phyloP scores from a whole-genome alignment of 2,329 filamentous ascomycete species.

The Acephala macrosclerotiorum region DNA sequence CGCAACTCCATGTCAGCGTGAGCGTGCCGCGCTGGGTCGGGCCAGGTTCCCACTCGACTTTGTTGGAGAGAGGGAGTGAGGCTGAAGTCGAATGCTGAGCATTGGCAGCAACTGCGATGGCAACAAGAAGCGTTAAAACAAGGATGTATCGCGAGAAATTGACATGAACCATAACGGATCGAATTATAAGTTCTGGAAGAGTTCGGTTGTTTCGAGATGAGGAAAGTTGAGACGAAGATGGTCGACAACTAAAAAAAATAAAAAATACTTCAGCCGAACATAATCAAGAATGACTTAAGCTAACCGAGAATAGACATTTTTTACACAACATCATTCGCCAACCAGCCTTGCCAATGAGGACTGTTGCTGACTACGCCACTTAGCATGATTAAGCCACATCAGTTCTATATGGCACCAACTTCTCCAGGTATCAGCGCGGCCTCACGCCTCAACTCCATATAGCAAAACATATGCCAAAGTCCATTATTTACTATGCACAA shows the following conservation, averaged over 20 bases:
- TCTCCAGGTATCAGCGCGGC: neutral
- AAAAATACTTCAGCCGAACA: too few relatives aligned
- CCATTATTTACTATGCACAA: constrained; percentile 4
- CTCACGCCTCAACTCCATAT: neutral
- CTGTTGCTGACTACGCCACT: too few relatives aligned
- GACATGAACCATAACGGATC: neutral
- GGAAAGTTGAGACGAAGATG: too few relatives aligned
- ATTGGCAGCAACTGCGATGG: neutral
- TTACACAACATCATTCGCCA: too few relatives aligned
- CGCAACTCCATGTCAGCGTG: constrained; percentile 33
- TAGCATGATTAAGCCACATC: too few relatives aligned
- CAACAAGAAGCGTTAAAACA: neutral
- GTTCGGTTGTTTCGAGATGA: too few relatives aligned
- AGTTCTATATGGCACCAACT: neutral
- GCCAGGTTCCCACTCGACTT: neutral
- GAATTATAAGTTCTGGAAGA: neutral
- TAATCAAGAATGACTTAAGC: too few relatives aligned
- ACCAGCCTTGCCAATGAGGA: too few relatives aligned
- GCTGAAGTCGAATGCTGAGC: neutral
- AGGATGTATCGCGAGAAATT: neutral
- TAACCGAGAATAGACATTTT: too few relatives aligned
- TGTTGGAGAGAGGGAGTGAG: neutral
- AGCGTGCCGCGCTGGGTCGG: constrained; percentile 10
- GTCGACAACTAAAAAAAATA: too few relatives aligned
- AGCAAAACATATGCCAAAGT: neutral